Evolutionary conservation across 2,329 filamentous ascomycete species (phyloP), one percentile per base, ranked within the genome.

Genomic region (Xylaria sp.): DNA sequence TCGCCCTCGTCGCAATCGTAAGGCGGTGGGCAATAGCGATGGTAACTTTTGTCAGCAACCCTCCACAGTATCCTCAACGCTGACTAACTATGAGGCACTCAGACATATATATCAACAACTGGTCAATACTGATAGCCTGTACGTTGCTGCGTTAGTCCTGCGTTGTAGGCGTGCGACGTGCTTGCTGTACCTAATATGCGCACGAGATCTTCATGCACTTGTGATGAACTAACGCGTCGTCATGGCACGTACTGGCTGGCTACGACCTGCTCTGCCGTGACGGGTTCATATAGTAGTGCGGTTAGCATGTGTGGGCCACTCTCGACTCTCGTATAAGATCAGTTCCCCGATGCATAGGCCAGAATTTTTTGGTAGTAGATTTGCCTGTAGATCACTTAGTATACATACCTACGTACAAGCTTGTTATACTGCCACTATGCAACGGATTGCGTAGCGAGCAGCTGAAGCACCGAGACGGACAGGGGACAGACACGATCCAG

Each of bases 301-400:
- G 32, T 65, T 25, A n/a, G 37, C 28, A 50, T 74, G 66, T 34
- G 54, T 74, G 74, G 74, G 66, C 72, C 59, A 51, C 25, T 44
- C 70, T 74, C 71, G 72, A 51, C 25, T 44, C 70, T 74, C 71
- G 73, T 73, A 74, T 78, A 73, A 77, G 69, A 69, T 71, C 70
- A 74, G 70, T 72, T 71, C 60, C 70, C 73, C 65, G 67, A 73
- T 74, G 72, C 73, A 72, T 71, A 69, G 69, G 68, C 68, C 68
- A 46, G 63, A 60, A 58, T 63, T 51, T 54, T 46, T 66, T 62
- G 23, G 58, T 50, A 68, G 66, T 65, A 74, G 72, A 73, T 75
- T 72, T 65, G 72, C 70, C 66, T 70, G 71, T 71, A 61, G 70
- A 72, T 74, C 65, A 56, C 46, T 69, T 54, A 6, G 55, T 58